Conservation (phyloP, 306 rosid species). For the Rosa lucieae region DNA sequence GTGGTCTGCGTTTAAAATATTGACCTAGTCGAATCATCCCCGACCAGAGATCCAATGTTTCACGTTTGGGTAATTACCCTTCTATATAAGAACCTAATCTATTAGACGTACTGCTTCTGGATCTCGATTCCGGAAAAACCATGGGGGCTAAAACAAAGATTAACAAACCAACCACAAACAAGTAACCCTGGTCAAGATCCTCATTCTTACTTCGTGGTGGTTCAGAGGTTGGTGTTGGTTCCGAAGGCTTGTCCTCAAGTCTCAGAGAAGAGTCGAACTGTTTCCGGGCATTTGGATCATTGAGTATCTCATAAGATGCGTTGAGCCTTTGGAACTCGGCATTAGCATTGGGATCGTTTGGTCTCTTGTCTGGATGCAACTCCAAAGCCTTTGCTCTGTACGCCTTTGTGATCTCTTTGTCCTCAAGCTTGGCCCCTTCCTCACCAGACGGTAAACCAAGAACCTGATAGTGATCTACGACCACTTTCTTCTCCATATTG, state of each 20-base stretch:
- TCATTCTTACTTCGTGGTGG: neutral
- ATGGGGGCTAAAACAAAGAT: neutral
- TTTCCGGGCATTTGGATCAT: conserved; percentile 70
- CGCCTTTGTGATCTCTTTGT: conserved; percentile 67
- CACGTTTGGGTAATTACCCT: neutral
- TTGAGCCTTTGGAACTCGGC: conserved; percentile 64
- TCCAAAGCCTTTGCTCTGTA: conserved; percentile 77
- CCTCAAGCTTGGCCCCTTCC: conserved; percentile 66
- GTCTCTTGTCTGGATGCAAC: conserved; percentile 91
- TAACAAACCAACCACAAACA: neutral
- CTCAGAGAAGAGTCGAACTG: conserved; percentile 43
- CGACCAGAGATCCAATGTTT: neutral
- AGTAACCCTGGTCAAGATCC: neutral
- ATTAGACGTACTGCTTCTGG: neutral
- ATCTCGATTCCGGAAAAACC: neutral
- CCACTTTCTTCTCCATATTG: neutral
- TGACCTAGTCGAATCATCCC: neutral
- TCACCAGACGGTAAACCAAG: conserved; percentile 78
- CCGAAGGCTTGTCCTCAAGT: neutral
- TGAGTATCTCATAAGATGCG: conserved; percentile 73
- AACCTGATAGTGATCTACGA: conserved; percentile 59
- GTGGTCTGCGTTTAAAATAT: neutral
- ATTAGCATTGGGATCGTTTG: conserved; percentile 76
- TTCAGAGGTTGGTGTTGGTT: neutral
- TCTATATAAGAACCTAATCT: neutral